Percentiles rank a stretch among this genome's conserved stretches.
phyloP scores from a whole-genome alignment of 371 early-diverging fungal genomes.

The Rhizopus sp. region DNA sequence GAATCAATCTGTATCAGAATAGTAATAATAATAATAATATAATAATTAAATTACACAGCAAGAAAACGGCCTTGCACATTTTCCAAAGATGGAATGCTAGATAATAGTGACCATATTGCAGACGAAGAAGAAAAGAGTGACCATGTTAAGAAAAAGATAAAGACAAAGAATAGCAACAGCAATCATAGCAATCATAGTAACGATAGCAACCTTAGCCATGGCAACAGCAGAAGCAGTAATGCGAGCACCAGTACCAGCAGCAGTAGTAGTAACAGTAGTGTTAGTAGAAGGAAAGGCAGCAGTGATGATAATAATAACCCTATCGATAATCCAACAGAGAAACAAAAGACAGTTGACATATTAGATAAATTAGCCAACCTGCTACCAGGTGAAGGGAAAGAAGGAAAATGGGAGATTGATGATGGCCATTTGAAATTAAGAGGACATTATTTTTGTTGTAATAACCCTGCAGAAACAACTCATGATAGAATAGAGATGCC shows the following conservation, averaged over 20 bases:
- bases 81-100: conserved; percentile 29
- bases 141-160: neutral
- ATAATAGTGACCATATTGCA: neutral
- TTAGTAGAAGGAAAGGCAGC: no score
- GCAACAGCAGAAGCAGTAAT: no score
- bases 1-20: neutral
- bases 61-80: conserved; percentile 30
- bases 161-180: conserved; percentile 1
- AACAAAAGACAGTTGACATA: conserved; percentile 6
- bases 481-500: conserved; percentile 10
- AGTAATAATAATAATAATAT: neutral
- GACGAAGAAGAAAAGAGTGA: neutral
- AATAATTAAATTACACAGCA: conserved; percentile 11
- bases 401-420: conserved; percentile 32
- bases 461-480: neutral
- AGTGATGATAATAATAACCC: no score
- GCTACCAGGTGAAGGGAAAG: conserved; percentile 30
- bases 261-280: no score
- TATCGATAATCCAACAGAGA: neutral
- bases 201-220: no score
- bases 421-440: neutral
- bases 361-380: conserved; percentile 22
- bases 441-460: no score
- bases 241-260: no score
- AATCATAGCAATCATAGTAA: neutral